phyloP scores from a whole-genome alignment of 73 alveolate genomes.

The Paraurostyla sp. region DNA sequence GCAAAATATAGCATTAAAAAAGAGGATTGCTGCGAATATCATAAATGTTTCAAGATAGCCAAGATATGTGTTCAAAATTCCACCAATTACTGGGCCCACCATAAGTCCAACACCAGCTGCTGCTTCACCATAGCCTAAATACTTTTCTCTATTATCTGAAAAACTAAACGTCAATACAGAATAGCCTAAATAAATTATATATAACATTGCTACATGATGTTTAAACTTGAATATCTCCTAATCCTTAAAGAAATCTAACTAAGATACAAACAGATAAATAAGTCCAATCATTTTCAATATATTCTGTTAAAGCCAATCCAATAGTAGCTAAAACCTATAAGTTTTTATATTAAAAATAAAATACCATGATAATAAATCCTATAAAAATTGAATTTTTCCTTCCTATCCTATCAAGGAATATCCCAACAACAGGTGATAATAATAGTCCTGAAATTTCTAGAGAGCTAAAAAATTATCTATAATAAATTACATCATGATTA shows the following conservation, averaged over 20 bases:
- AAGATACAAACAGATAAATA: not conserved
- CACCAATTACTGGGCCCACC: slow-evolving; percentile 63
- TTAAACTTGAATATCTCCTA: slow-evolving; percentile 46
- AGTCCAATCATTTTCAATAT: slow-evolving; percentile 22
- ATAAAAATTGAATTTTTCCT: slow-evolving; percentile 38
- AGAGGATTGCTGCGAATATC: not conserved
- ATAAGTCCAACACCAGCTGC: slow-evolving; percentile 55
- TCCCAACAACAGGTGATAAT: slow-evolving; percentile 42
- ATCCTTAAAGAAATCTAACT: slow-evolving; percentile 31
- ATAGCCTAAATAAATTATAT: slow-evolving; percentile 3
- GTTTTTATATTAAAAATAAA: too few relatives aligned
- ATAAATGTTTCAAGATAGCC: slow-evolving; percentile 39
- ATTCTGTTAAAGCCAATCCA: slow-evolving; percentile 22
- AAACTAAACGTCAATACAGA: slow-evolving; percentile 38
- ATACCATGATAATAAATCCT: slow-evolving; percentile 32
- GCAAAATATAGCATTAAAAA: not conserved
- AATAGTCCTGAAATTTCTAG: slow-evolving; percentile 5
- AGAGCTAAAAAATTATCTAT: slow-evolving; percentile 1
- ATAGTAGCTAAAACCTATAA: not conserved
- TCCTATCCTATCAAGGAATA: slow-evolving; percentile 26
- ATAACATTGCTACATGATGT: slow-evolving; percentile 28
- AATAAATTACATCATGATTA: slow-evolving; percentile 29
- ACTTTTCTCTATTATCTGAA: slow-evolving; percentile 55
- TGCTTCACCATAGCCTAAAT: slow-evolving; percentile 55
- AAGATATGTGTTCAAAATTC: not conserved